Conservation (phyloP, 2,329 filamentous ascomycete species). For the Claviceps fusiformis region DNA sequence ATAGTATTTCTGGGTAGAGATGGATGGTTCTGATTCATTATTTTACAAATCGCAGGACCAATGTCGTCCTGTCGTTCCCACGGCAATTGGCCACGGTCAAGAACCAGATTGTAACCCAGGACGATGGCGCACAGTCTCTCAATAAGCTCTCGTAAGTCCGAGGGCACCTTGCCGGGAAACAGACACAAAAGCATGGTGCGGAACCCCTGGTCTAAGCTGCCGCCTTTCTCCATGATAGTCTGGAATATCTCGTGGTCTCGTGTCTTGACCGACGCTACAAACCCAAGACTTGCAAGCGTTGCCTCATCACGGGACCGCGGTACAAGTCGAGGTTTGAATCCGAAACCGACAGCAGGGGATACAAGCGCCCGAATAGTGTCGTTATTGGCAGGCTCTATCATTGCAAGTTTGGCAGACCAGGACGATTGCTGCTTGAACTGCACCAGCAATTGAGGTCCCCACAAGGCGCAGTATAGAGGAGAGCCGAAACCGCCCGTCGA, state of each 20-base stretch:
- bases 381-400: background rate
- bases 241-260: constrained; percentile 1
- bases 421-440: constrained; percentile 7
- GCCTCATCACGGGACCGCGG: background rate
- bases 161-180: background rate
- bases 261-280: constrained; percentile 1
- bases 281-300: constrained; percentile 1
- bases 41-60: background rate
- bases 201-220: background rate
- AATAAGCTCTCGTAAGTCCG: background rate
- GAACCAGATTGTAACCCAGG: background rate
- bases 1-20: constrained; percentile 1
- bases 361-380: background rate
- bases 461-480: constrained; percentile 21
- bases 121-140: background rate
- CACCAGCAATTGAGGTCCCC: constrained; percentile 16
- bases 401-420: constrained; percentile 1
- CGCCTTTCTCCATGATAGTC: background rate
- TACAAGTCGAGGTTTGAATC: constrained; percentile 6
- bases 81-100: background rate
- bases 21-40: constrained; percentile 7
- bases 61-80: constrained; percentile 1
- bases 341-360: background rate
- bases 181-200: background rate
- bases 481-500: constrained; percentile 14